Evolutionary conservation across 2,329 filamentous ascomycete genomes (phyloP).

Genomic region (Penicillium capsulatum): DNA sequence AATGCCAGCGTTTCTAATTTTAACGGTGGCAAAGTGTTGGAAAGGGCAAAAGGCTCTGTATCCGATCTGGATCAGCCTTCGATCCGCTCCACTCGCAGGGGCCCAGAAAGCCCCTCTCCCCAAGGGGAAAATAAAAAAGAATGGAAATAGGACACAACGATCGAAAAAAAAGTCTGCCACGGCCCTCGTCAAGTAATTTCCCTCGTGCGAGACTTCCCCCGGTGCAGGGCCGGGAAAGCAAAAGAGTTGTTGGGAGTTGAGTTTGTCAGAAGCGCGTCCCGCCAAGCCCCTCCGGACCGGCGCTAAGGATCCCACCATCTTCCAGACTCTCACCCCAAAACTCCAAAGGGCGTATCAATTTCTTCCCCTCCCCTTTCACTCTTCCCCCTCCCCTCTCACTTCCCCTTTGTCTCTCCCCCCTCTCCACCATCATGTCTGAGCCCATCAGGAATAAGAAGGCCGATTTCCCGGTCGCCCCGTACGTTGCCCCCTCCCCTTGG

Average conservation of each 20-base stretch:
- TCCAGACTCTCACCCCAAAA: slow-evolving; percentile 31
- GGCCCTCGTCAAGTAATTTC: too few species aligned
- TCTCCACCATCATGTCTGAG: slow-evolving; percentile 58
- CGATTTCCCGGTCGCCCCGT: slow-evolving; percentile 61
- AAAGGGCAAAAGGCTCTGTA: slow-evolving; percentile 5
- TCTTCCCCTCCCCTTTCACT: slow-evolving; percentile 31
- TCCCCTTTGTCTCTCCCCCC: slow-evolving; percentile 7
- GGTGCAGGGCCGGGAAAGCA: not conserved
- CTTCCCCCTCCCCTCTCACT: slow-evolving; percentile 18
- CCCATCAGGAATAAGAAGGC: slow-evolving; percentile 65
- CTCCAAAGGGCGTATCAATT: slow-evolving; percentile 33
- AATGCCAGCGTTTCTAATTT: slow-evolving; percentile 11
- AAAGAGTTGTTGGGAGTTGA: slow-evolving; percentile 28
- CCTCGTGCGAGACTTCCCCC: too few species aligned
- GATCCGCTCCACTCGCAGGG: too few species aligned
- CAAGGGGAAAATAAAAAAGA: too few species aligned
- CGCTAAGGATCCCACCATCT: slow-evolving; percentile 42
- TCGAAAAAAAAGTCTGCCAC: too few species aligned
- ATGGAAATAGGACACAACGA: too few species aligned
- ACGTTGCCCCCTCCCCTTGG: slow-evolving; percentile 33
- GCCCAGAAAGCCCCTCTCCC: too few species aligned
- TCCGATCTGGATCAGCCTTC: slow-evolving; percentile 3
- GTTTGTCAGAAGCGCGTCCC: slow-evolving; percentile 29
- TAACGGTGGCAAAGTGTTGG: too few species aligned
- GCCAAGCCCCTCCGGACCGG: slow-evolving; percentile 42